Evolutionary conservation across 1,284 basidiomycete species (phyloP).

Genomic region (Melampsora allii-populina): DNA sequence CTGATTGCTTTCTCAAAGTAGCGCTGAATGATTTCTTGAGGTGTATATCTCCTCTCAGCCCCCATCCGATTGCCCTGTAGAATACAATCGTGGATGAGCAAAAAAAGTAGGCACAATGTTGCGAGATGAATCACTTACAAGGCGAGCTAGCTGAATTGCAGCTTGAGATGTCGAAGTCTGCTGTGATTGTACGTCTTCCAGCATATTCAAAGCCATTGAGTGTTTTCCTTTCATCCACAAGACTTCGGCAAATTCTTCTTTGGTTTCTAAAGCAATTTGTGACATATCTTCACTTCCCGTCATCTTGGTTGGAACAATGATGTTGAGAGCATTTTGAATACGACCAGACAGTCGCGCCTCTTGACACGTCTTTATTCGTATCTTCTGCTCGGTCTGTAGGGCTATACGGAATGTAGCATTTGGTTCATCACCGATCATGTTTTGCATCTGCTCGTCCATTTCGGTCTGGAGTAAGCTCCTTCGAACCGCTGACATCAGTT

Average conservation of each 20-base stretch:
- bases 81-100: constrained; percentile 51
- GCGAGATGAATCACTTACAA: constrained; percentile 17
- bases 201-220: constrained; percentile 71
- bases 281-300: constrained; percentile 56
- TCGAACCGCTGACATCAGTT: constrained; percentile 75
- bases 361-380: constrained; percentile 68
- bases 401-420: constrained; percentile 61
- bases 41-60: constrained; percentile 24
- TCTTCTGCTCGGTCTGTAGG: constrained; percentile 64
- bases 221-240: constrained; percentile 86
- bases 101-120: constrained; percentile 36
- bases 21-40: constrained; percentile 33
- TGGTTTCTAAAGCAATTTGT: constrained; percentile 58
- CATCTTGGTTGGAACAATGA: constrained; percentile 69
- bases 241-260: constrained; percentile 79
- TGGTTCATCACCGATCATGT: constrained; percentile 67
- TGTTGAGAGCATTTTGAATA: constrained; percentile 78
- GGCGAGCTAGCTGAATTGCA: constrained; percentile 23
- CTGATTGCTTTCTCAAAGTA: constrained; percentile 42
- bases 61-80: neutral
- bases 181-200: constrained; percentile 56
- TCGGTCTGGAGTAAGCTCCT: constrained; percentile 72
- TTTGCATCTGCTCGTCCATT: constrained; percentile 63
- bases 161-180: constrained; percentile 38
- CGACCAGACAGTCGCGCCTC: constrained; percentile 69